Percentiles rank a stretch among this genome's conserved stretches.
Conservation (phyloP, 257 asterid genomes). For the Cordia subcordata region DNA sequence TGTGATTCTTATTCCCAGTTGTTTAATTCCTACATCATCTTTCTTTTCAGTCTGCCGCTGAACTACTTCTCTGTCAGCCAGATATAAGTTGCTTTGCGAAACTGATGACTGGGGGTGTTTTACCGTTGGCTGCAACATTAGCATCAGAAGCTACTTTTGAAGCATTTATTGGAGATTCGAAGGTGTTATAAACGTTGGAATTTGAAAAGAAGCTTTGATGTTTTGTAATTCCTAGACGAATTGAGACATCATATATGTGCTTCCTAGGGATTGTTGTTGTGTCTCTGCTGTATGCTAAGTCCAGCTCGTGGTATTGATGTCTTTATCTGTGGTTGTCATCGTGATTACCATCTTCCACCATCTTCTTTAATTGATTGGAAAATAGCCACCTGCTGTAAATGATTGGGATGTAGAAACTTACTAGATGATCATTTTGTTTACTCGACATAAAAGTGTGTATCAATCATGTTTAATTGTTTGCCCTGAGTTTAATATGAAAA, state of each 20-base stretch:
- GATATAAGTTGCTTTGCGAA: conserved; percentile 94
- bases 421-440: conserved; percentile 1
- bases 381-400: not conserved
- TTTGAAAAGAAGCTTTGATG: not conserved
- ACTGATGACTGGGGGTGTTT: conserved; percentile 95
- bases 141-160: conserved; percentile 74
- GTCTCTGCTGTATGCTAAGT: too few relatives aligned
- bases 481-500: too few relatives aligned
- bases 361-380: not conserved
- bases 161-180: conserved; percentile 87
- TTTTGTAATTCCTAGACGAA: conserved; percentile 5
- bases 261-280: too few relatives aligned
- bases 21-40: conserved; percentile 13
- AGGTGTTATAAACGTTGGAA: conserved; percentile 37
- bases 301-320: too few relatives aligned
- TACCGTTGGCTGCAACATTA: conserved; percentile 90
- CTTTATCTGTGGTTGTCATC: too few relatives aligned
- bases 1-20: conserved; percentile 3
- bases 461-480: too few relatives aligned
- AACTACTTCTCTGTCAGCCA: conserved; percentile 74
- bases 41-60: conserved; percentile 79
- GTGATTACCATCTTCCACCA: not conserved
- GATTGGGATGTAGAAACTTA: not conserved
- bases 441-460: not conserved
- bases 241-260: too few relatives aligned